phyloP scores from a whole-genome alignment of 169 alveolate genomes.

The Plasmodium relictum region DNA sequence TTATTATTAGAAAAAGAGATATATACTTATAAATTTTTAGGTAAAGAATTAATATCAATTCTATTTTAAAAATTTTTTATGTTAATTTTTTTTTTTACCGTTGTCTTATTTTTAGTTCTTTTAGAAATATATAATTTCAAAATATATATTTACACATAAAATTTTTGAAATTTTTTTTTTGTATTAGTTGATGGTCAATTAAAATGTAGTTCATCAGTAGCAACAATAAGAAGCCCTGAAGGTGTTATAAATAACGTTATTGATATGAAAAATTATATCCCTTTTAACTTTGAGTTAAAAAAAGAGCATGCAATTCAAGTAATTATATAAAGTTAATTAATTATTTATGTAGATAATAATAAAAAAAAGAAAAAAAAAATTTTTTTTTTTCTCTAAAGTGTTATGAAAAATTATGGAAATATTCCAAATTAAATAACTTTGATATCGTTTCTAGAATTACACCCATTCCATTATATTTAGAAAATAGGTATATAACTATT shows the following conservation, averaged over 20 bases:
- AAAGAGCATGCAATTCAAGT: background rate
- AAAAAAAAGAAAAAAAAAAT: background rate
- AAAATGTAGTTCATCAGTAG: background rate
- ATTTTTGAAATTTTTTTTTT: background rate
- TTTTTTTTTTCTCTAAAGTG: background rate
- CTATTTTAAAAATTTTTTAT: background rate
- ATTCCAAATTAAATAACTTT: background rate
- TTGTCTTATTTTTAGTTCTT: background rate
- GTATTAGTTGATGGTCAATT: background rate
- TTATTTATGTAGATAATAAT: background rate
- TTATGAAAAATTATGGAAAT: background rate
- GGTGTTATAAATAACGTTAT: background rate
- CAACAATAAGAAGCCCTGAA: background rate
- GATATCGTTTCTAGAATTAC: too few relatives aligned
- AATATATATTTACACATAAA: too few relatives aligned
- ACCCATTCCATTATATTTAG: background rate
- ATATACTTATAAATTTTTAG: background rate
- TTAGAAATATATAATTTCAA: too few relatives aligned
- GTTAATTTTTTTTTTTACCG: too few relatives aligned
- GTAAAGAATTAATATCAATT: background rate
- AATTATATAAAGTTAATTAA: background rate
- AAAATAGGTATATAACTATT: background rate
- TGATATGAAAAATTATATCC: background rate
- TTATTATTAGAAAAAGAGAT: background rate
- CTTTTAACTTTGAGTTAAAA: slow-evolving; percentile 7